A percentile compares a stretch with the other conserved stretches of the same genome.
Evolutionary conservation across 139 green algal genomes (phyloP).

Genomic region (Tetradesmus lagerheimii): DNA sequence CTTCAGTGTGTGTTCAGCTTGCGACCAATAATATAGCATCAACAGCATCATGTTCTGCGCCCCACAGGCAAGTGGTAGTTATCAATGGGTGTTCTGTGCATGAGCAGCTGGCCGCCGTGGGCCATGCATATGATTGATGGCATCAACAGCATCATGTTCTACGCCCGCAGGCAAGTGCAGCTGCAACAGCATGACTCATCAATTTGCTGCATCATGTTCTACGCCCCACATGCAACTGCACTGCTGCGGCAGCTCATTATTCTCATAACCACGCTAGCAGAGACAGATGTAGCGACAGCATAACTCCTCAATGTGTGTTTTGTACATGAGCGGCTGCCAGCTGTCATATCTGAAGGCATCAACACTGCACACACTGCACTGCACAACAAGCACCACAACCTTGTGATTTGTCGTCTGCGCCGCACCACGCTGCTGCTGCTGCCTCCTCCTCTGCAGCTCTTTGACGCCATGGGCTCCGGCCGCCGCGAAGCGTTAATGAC

Average conservation of each 20-base stretch:
- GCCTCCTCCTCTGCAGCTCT: conserved; percentile 44
- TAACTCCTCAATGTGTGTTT: too few relatives aligned
- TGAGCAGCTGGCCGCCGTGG: too few relatives aligned
- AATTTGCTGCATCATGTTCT: conserved; percentile 52
- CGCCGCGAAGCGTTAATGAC: conserved; percentile 26
- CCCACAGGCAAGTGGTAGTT: neutral
- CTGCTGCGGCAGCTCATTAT: too few relatives aligned
- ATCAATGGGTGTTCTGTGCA: too few relatives aligned
- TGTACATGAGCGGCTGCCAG: too few relatives aligned
- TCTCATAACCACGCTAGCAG: too few relatives aligned
- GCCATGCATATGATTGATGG: too few relatives aligned
- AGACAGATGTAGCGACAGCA: too few relatives aligned
- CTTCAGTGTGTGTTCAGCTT: too few relatives aligned
- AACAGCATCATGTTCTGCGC: conserved; percentile 51
- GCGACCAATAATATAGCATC: conserved; percentile 72
- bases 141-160: conserved; percentile 54
- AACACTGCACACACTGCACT: too few relatives aligned
- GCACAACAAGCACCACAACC: too few relatives aligned
- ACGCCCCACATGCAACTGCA: conserved; percentile 1
- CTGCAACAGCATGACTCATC: conserved; percentile 7
- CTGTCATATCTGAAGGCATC: conserved; percentile 66
- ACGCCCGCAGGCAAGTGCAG: neutral
- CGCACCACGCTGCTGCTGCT: neutral
- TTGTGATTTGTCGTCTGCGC: too few relatives aligned
- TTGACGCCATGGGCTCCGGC: conserved; percentile 36